These are phyloP conservation scores for Eimeria sp. DNA, from an alignment of 169 alveolate species.

Conservation along the genomic window DNA sequence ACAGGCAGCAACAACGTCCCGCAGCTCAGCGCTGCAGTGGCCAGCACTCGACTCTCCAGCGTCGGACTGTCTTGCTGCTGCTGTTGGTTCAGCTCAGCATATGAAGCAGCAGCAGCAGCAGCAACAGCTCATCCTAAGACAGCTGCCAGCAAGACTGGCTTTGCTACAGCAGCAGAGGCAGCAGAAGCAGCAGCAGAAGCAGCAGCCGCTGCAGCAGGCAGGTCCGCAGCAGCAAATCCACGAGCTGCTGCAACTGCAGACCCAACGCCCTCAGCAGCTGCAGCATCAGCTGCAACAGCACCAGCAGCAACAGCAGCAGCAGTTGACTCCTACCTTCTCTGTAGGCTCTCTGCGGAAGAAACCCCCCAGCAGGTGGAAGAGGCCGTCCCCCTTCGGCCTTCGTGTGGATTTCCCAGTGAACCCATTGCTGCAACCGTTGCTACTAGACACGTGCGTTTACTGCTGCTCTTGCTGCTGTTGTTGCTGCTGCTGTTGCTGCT, in stretches of 20 bases:
- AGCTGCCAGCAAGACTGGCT: constrained; percentile 71
- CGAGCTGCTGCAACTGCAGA: constrained; percentile 17
- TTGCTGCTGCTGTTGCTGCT: constrained; percentile 23
- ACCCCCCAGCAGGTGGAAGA: constrained; percentile 59
- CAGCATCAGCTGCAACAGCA: background rate
- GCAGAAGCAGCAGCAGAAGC: constrained; percentile 58
- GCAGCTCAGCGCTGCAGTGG: constrained; percentile 36
- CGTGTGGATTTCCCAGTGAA: constrained; percentile 57
- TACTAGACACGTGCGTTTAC: constrained; percentile 36
- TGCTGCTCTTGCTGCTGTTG: constrained; percentile 41
- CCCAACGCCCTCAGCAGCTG: background rate
- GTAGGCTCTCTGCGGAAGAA: constrained; percentile 24
- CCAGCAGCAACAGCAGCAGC: constrained; percentile 54
- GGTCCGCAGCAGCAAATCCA: background rate
- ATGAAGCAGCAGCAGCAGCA: constrained; percentile 50
- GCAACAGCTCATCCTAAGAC: constrained; percentile 56
- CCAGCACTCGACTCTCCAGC: background rate
- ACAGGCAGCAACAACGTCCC: constrained; percentile 14
- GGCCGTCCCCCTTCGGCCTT: constrained; percentile 51
- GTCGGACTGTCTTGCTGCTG: constrained; percentile 36
- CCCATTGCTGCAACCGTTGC: constrained; percentile 67
- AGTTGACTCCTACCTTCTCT: constrained; percentile 18
- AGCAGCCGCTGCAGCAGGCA: constrained; percentile 52
- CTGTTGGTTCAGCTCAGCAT: constrained; percentile 39
- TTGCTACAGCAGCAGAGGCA: constrained; percentile 45